phyloP scores from a whole-genome alignment of 768 basidiomycete genomes.

The Jaapia argillacea region DNA sequence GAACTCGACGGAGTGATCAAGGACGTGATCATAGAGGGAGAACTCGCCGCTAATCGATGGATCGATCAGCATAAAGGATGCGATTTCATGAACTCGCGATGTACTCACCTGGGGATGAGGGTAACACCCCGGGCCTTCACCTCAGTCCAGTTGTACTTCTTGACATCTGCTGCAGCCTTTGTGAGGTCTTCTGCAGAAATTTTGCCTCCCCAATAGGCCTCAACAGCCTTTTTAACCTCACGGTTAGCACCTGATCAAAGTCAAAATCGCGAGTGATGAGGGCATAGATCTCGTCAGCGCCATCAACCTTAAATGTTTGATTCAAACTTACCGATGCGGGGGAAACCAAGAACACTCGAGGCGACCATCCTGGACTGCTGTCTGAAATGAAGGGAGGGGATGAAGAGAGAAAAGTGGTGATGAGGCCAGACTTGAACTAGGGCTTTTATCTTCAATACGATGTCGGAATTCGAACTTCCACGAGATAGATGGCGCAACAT shows the following conservation, averaged over 20 bases:
- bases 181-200: conserved; percentile 79
- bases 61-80: neutral
- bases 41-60: conserved; percentile 91
- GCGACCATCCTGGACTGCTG: conserved; percentile 42
- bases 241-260: conserved; percentile 67
- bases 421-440: too few relatives aligned
- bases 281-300: neutral
- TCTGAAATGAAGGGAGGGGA: conserved; percentile 11
- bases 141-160: conserved; percentile 79
- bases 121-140: conserved; percentile 84
- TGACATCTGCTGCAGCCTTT: conserved; percentile 79
- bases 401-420: conserved; percentile 5
- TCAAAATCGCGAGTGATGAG: conserved; percentile 1
- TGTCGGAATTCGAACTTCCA: neutral
- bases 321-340: conserved; percentile 63
- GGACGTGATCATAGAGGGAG: conserved; percentile 96
- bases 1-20: conserved; percentile 94
- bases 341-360: conserved; percentile 87
- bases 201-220: conserved; percentile 97
- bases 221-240: conserved; percentile 96
- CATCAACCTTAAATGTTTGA: neutral
- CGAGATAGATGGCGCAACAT: too few relatives aligned
- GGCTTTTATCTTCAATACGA: neutral
- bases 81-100: conserved; percentile 1
- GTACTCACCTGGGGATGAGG: conserved; percentile 75